Base-by-base conservation (phyloP, 2,329 filamentous ascomycete genomes). In the Plenodomus tracheiphilus region DNA sequence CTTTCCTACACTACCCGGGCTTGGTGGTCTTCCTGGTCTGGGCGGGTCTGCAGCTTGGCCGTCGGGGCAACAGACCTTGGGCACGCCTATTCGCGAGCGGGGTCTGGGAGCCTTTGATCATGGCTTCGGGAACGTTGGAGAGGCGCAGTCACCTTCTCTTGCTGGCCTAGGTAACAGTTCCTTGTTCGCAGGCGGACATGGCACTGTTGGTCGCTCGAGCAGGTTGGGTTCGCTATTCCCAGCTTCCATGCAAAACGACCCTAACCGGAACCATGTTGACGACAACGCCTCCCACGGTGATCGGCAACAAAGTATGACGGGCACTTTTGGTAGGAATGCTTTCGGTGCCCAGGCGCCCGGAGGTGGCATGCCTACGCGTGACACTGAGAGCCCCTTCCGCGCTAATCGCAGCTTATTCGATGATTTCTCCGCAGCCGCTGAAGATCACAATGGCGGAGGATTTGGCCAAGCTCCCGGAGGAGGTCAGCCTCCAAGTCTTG, bases 221-320 rank as follows among this genome's bases (percentile, higher is more conserved):
- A 95, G 92, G 72, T 79, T 97, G 34, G 88, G 89, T 2, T 92
- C 91, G 1, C 77, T 99, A 19, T 97, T 99, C 66, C 92, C 93
- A 8, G 77, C 85, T 1, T 86, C 88, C 4, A 92, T 96, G 88
- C 92, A 97, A 74, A 76, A 79, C 20, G 73, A 76, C 17, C 67
- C 70, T 32, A 60, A 58, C 22, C 63, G 69, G 10, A 70, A 77
- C 28, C 75, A 76, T 2, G 81, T 85, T 22, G 88, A 93, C 11
- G 86, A 87, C 37, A 65, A 62, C 19, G 65, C 68, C n/a, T 65
- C 60, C 13, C 70, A 71, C 40, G 65, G 66, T 15, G 71, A 72
- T 42, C 63, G 71, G 9, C 70, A 70, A 35, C 68, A 68, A 22
- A 65, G 65, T 50, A 82, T 83, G 3, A 80, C 89, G 7, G 85